phyloP scores from a whole-genome alignment of 2,329 filamentous ascomycete species.

The Fusarium pilosicola region DNA sequence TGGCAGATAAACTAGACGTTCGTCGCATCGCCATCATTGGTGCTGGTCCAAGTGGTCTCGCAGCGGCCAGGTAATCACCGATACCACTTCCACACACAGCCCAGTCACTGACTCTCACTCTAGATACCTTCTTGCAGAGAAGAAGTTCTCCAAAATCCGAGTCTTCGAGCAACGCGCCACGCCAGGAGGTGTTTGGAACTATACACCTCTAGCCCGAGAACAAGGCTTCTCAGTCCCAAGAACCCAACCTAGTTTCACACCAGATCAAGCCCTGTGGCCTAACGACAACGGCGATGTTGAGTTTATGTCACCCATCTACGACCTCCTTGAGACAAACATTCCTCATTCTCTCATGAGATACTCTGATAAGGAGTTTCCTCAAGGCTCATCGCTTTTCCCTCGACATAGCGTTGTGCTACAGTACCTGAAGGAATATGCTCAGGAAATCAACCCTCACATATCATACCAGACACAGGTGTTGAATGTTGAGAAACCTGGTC shows the following conservation, averaged over 20 bases:
- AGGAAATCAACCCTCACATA: slow-evolving; percentile 67
- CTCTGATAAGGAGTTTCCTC: slow-evolving; percentile 68
- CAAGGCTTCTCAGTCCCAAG: slow-evolving; percentile 45
- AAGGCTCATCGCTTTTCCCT: slow-evolving; percentile 72
- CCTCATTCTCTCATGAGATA: slow-evolving; percentile 77
- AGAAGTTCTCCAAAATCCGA: slow-evolving; percentile 69
- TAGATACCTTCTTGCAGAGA: slow-evolving; percentile 75
- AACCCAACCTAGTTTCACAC: slow-evolving; percentile 44
- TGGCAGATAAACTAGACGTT: slow-evolving; percentile 46
- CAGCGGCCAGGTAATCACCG: slow-evolving; percentile 58
- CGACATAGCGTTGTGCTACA: slow-evolving; percentile 68
- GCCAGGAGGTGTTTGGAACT: slow-evolving; percentile 79
- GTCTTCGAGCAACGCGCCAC: slow-evolving; percentile 75
- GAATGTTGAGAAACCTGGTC: slow-evolving; percentile 42
- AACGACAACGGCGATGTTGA: slow-evolving; percentile 49
- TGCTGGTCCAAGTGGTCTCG: slow-evolving; percentile 76
- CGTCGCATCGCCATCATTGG: slow-evolving; percentile 74
- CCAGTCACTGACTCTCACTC: not conserved
- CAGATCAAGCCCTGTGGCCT: slow-evolving; percentile 57
- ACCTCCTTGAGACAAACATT: slow-evolving; percentile 79
- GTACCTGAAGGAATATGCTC: slow-evolving; percentile 73
- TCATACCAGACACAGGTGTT: slow-evolving; percentile 72
- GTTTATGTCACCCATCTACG: slow-evolving; percentile 78
- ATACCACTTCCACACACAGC: not conserved
- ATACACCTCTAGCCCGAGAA: slow-evolving; percentile 53